A percentile compares a stretch with the other conserved stretches of the same genome.
Conservation (phyloP, 139 green algal genomes). For the Zygnema cylindricum region DNA sequence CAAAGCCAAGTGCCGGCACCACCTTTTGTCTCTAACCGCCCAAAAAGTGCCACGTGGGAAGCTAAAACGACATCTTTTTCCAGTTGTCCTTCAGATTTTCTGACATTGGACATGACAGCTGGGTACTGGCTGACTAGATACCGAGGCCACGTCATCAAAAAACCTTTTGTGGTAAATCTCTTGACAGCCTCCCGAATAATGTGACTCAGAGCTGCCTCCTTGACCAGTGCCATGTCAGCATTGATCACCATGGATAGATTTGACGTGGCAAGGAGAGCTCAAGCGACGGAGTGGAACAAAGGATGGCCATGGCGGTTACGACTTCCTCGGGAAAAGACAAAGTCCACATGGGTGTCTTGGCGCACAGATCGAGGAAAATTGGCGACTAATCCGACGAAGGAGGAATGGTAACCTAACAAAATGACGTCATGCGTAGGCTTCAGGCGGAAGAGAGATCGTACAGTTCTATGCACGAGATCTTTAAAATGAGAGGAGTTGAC, state of each 20-base stretch:
- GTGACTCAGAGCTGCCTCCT: background rate
- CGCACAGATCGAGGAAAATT: slow-evolving; percentile 21
- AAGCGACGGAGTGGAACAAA: slow-evolving; percentile 34
- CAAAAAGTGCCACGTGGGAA: too few species aligned
- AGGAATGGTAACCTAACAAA: slow-evolving; percentile 27
- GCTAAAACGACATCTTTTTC: too few species aligned
- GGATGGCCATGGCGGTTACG: slow-evolving; percentile 46
- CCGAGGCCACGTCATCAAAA: slow-evolving; percentile 22
- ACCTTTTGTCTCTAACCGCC: too few species aligned
- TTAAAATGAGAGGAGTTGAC: too few species aligned
- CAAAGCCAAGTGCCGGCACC: too few species aligned
- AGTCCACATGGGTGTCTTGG: slow-evolving; percentile 26
- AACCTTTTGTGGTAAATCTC: too few species aligned
- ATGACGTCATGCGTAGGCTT: slow-evolving; percentile 34
- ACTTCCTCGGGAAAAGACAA: too few species aligned
- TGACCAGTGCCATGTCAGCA: slow-evolving; percentile 33
- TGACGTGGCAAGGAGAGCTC: background rate
- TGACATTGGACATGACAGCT: background rate
- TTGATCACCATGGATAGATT: slow-evolving; percentile 43
- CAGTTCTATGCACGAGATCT: too few species aligned
- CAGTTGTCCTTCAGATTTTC: background rate
- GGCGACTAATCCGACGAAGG: slow-evolving; percentile 17
- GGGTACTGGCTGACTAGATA: slow-evolving; percentile 5
- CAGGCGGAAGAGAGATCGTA: too few species aligned
- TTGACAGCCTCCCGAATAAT: too few species aligned